Percentiles rank a stretch among this genome's conserved stretches.
These are phyloP conservation scores for Solanum dulcamara DNA, from an alignment of 257 asterid genomes.

Conservation along the genomic window DNA sequence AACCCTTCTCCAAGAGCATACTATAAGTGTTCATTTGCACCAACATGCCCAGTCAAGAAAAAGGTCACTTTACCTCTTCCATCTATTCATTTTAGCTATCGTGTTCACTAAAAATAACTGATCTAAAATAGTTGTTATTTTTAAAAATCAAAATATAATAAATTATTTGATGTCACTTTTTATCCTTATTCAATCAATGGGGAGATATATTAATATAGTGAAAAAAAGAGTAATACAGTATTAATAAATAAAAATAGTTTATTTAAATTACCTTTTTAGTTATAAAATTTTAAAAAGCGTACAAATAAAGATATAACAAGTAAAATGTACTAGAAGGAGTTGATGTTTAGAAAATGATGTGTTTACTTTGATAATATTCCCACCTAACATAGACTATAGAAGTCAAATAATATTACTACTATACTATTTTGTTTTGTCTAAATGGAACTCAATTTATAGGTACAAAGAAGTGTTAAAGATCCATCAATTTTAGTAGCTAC, in stretches of 20 bases:
- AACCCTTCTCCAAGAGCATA: slow-evolving; percentile 91
- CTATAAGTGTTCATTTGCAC: slow-evolving; percentile 65
- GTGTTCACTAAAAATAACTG: background rate
- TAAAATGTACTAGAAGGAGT: background rate
- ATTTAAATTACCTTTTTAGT: too few relatives aligned
- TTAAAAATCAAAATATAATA: too few relatives aligned
- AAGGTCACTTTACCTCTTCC: slow-evolving; percentile 26
- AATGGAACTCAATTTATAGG: slow-evolving; percentile 20
- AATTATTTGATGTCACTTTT: background rate
- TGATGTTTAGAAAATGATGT: background rate
- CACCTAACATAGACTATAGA: background rate
- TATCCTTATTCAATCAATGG: background rate
- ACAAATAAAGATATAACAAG: background rate
- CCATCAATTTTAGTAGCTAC: slow-evolving; percentile 51
- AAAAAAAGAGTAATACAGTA: background rate
- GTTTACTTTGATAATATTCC: background rate
- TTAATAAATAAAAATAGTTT: too few relatives aligned
- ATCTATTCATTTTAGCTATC: background rate
- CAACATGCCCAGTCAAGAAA: slow-evolving; percentile 71
- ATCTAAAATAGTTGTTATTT: background rate
- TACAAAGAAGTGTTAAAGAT: slow-evolving; percentile 62
- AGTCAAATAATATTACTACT: background rate
- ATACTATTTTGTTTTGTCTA: background rate
- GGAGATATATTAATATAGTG: background rate
- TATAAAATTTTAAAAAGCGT: background rate